phyloP scores from a whole-genome alignment of 176 grass and related monocot species.

The Calamus simplicifolius region DNA sequence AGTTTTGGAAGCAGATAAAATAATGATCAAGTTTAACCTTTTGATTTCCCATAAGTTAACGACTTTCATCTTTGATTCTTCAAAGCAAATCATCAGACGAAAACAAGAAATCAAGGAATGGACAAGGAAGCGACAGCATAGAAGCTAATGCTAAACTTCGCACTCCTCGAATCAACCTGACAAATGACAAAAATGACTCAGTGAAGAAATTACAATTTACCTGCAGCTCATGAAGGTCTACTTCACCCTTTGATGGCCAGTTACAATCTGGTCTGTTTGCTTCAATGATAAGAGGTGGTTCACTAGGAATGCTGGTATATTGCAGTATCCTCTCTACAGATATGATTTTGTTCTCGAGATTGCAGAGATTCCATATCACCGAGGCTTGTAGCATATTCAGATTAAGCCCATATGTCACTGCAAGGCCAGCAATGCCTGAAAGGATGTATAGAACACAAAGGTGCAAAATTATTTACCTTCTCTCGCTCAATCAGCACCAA shows the following conservation, averaged over 20 bases:
- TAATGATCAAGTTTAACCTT: too few relatives aligned
- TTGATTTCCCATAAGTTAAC: too few relatives aligned
- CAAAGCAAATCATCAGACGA: too few relatives aligned
- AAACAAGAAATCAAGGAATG: too few relatives aligned
- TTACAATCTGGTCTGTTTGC: conserved; percentile 10
- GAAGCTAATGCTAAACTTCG: too few relatives aligned
- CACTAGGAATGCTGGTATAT: conserved; percentile 64
- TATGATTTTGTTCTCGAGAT: conserved; percentile 74
- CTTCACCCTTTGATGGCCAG: conserved; percentile 24
- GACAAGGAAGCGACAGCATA: too few relatives aligned
- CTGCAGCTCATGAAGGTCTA: conserved; percentile 14
- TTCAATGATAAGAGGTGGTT: conserved; percentile 52
- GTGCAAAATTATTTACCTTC: too few relatives aligned
- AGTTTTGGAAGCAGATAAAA: too few relatives aligned
- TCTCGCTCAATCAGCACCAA: too few relatives aligned
- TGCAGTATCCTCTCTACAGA: conserved; percentile 89
- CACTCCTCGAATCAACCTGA: not conserved
- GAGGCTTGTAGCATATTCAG: conserved; percentile 67
- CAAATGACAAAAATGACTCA: not conserved
- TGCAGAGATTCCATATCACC: conserved; percentile 73
- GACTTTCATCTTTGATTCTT: too few relatives aligned
- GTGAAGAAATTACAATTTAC: conserved; percentile 3
- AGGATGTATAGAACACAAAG: not conserved
- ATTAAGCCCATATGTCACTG: conserved; percentile 83
- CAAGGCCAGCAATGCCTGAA: conserved; percentile 71